Conservation (phyloP, 768 basidiomycete genomes). For the Russula sp. region DNA sequence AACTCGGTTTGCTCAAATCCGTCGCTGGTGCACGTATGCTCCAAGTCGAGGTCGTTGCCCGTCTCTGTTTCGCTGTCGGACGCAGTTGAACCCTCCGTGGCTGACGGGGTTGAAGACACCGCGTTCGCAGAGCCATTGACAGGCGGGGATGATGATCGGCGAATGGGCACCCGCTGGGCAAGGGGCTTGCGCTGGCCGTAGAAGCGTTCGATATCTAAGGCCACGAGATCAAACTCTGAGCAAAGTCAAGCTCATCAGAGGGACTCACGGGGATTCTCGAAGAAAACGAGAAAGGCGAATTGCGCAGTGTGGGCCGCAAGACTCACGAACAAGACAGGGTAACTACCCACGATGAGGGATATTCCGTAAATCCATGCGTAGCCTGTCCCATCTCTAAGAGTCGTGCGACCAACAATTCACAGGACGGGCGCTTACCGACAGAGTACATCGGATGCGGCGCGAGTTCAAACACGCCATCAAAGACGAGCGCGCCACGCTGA, state of each 20-base stretch:
- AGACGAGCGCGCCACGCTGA: slow-evolving; percentile 87
- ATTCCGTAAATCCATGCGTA: slow-evolving; percentile 97
- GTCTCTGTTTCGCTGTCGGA: slow-evolving; percentile 59
- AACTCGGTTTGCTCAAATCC: not conserved
- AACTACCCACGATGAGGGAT: slow-evolving; percentile 84
- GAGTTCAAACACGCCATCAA: slow-evolving; percentile 96
- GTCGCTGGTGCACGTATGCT: slow-evolving; percentile 4
- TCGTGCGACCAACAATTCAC: not conserved
- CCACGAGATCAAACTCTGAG: not conserved
- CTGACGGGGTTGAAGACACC: slow-evolving; percentile 48
- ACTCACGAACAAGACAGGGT: slow-evolving; percentile 86
- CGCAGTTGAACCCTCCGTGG: slow-evolving; percentile 66
- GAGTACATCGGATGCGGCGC: slow-evolving; percentile 97
- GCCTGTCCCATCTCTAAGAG: slow-evolving; percentile 39
- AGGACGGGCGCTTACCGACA: slow-evolving; percentile 43
- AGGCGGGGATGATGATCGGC: slow-evolving; percentile 24
- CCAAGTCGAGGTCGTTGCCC: slow-evolving; percentile 35
- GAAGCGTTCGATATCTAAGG: slow-evolving; percentile 86
- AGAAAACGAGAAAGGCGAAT: slow-evolving; percentile 91
- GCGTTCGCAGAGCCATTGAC: slow-evolving; percentile 26
- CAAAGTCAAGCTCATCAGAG: not conserved
- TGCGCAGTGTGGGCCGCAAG: slow-evolving; percentile 94
- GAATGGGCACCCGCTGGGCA: slow-evolving; percentile 70
- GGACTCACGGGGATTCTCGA: slow-evolving; percentile 92
- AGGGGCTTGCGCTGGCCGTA: slow-evolving; percentile 92